Percentiles rank a stretch among this genome's conserved stretches.
Conservation (phyloP, 1,139 yeast species). For the Debaryomycetaceae sp. region DNA sequence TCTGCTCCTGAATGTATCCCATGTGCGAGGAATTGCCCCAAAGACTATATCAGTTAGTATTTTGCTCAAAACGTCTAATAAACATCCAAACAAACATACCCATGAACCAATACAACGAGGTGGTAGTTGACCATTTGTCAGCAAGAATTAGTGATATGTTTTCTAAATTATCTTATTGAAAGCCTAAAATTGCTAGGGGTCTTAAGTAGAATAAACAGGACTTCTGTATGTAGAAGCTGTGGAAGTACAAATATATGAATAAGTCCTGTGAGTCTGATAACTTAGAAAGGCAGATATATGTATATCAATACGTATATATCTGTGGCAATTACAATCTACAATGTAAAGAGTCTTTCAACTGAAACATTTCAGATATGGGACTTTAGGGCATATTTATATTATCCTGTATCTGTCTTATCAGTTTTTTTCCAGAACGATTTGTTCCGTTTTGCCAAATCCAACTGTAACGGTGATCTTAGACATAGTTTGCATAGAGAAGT, state of each 20-base stretch:
- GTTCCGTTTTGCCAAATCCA: not conserved
- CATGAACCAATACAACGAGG: constrained; percentile 72
- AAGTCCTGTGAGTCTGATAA: no score
- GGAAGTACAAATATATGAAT: no score
- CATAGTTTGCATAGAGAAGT: not conserved
- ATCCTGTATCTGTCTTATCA: not conserved
- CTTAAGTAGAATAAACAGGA: no score
- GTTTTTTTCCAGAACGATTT: not conserved
- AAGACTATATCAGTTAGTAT: constrained; percentile 32
- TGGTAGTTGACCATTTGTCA: constrained; percentile 37
- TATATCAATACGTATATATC: no score
- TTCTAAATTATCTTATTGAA: no score
- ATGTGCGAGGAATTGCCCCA: constrained; percentile 79
- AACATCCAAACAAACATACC: constrained; percentile 35
- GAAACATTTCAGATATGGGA: not conserved
- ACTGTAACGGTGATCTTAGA: not conserved
- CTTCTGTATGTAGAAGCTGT: no score
- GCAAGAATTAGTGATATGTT: no score
- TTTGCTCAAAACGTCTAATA: not conserved
- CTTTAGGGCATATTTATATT: not conserved
- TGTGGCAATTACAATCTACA: no score
- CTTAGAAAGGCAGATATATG: no score
- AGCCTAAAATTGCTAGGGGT: no score
- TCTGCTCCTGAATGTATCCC: constrained; percentile 48
- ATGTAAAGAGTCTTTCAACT: no score